Conservation (phyloP, 345 rosid genomes). For the Brassica nigra region DNA sequence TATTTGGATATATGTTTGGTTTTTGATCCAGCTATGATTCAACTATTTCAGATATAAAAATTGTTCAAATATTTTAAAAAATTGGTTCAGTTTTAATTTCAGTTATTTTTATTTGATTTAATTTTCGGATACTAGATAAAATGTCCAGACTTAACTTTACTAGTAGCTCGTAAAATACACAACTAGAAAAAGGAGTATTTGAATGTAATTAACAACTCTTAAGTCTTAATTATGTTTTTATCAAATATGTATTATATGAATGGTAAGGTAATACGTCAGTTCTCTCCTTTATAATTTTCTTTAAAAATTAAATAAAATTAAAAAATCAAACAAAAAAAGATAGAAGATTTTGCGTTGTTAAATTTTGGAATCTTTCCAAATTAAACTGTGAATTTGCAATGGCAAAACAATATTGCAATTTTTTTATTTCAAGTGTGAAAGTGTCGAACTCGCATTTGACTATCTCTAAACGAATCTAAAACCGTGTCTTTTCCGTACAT, state of each 20-base stretch:
- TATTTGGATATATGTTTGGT: too few relatives aligned
- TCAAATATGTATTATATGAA: too few relatives aligned
- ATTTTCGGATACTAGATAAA: too few relatives aligned
- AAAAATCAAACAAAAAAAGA: background rate
- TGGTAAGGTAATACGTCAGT: background rate
- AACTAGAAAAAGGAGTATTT: too few relatives aligned
- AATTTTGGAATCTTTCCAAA: background rate
- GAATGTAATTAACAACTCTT: too few relatives aligned
- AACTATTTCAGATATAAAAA: too few relatives aligned
- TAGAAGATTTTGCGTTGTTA: background rate
- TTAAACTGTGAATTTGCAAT: background rate
- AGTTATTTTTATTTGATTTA: too few relatives aligned
- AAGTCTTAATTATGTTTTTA: too few relatives aligned
- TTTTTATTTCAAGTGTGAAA: slow-evolving; percentile 16
- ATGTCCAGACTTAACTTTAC: too few relatives aligned
- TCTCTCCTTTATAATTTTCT: background rate
- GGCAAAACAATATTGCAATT: background rate
- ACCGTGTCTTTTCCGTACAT: slow-evolving; percentile 15
- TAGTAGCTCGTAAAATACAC: background rate
- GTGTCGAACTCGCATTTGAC: slow-evolving; percentile 9
- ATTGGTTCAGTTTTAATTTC: too few relatives aligned
- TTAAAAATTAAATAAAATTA: background rate
- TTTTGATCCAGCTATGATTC: too few relatives aligned
- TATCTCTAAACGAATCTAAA: background rate
- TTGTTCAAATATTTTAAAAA: too few relatives aligned